Evolutionary conservation across 768 basidiomycete species (phyloP).

Genomic region (Amanita molliuscula): DNA sequence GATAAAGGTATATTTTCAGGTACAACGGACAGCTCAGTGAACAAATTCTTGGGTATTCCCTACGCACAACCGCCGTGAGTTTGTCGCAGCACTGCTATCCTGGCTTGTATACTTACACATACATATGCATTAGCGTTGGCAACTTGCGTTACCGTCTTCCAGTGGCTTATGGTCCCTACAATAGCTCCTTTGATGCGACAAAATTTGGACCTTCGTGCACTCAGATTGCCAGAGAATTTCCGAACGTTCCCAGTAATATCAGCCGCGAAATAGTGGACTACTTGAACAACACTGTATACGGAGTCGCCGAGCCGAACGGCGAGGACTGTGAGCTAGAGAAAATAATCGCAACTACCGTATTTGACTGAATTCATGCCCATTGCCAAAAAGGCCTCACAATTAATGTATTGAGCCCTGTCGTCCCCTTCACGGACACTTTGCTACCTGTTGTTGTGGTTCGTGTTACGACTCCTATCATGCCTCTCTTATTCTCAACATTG

Average conservation of each 20-base stretch:
- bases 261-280: too few species aligned
- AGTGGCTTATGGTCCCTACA: slow-evolving; percentile 16
- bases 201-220: slow-evolving; percentile 28
- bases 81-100: neutral
- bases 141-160: slow-evolving; percentile 27
- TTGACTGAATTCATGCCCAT: neutral
- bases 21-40: slow-evolving; percentile 11
- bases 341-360: too few species aligned
- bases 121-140: slow-evolving; percentile 17
- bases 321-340: slow-evolving; percentile 17
- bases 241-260: too few species aligned
- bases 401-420: slow-evolving; percentile 28
- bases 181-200: slow-evolving; percentile 23
- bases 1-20: slow-evolving; percentile 23
- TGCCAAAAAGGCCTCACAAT: slow-evolving; percentile 26
- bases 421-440: slow-evolving; percentile 13
- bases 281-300: too few species aligned
- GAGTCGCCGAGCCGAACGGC: neutral
- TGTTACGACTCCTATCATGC: neutral
- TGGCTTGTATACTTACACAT: neutral
- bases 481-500: neutral
- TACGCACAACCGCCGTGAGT: slow-evolving; percentile 28
- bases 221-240: slow-evolving; percentile 14
- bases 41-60: slow-evolving; percentile 27
- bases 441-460: slow-evolving; percentile 33